These are phyloP conservation scores for Ormosia emarginata DNA, from an alignment of 306 rosid genomes.

Conservation along the genomic window DNA sequence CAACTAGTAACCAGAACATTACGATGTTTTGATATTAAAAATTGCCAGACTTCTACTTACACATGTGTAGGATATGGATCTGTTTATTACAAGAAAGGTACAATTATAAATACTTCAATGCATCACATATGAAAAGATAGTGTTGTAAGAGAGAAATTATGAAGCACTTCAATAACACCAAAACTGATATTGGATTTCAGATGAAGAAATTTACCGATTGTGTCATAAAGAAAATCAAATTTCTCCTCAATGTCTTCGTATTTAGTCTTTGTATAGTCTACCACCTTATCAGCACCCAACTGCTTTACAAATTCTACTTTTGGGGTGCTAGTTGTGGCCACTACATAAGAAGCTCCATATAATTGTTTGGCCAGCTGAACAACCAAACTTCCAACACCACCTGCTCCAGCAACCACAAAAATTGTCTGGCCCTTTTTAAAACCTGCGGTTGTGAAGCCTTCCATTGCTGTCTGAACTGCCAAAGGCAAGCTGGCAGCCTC, in stretches of 20 bases:
- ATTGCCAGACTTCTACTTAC: neutral
- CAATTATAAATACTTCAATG: neutral
- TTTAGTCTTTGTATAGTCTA: constrained; percentile 30
- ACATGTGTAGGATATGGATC: neutral
- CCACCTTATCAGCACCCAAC: constrained; percentile 43
- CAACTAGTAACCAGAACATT: too few species aligned
- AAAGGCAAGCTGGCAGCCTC: constrained; percentile 51
- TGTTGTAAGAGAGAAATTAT: neutral
- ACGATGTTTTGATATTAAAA: too few species aligned
- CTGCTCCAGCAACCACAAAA: constrained; percentile 46
- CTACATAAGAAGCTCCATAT: constrained; percentile 42
- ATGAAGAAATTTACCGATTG: constrained; percentile 25
- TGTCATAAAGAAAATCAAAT: constrained; percentile 40
- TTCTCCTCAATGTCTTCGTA: constrained; percentile 32
- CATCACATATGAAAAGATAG: neutral
- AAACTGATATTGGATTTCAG: neutral
- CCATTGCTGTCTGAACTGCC: constrained; percentile 43
- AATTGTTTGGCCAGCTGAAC: constrained; percentile 40
- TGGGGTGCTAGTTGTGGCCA: constrained; percentile 39
- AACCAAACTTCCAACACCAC: constrained; percentile 47
- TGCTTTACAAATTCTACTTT: constrained; percentile 36
- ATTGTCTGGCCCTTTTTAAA: constrained; percentile 34
- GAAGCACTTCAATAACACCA: neutral
- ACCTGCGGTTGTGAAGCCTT: constrained; percentile 34
- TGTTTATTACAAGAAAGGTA: neutral